phyloP scores from a whole-genome alignment of 2,329 filamentous ascomycete species.

The Neofusicoccum cordaticola region DNA sequence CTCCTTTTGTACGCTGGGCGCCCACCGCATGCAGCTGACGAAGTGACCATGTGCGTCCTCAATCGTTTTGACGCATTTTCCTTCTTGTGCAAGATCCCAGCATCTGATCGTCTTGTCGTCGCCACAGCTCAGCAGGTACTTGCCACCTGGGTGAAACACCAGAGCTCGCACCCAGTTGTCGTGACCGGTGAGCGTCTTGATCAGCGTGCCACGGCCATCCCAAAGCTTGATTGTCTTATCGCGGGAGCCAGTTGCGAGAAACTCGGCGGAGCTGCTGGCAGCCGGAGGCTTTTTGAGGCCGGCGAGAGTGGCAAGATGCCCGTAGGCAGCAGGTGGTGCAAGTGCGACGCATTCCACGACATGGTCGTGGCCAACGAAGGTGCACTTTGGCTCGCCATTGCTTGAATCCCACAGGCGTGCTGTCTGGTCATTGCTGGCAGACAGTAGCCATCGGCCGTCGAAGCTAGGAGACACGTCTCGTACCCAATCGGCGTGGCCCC shows the following conservation, averaged over 20 bases:
- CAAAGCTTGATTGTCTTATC: conserved; percentile 91
- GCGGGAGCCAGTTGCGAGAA: conserved; percentile 81
- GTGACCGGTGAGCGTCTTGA: conserved; percentile 82
- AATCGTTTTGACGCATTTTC: conserved; percentile 81
- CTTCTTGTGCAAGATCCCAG: conserved; percentile 90
- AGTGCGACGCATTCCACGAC: conserved; percentile 82
- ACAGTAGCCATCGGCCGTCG: conserved; percentile 80
- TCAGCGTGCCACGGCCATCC: conserved; percentile 78
- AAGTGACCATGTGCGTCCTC: conserved; percentile 79
- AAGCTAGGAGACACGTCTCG: conserved; percentile 78
- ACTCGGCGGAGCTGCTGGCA: conserved; percentile 73
- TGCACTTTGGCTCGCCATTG: conserved; percentile 70
- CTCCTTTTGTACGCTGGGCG: conserved; percentile 69
- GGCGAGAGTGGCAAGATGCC: conserved; percentile 72
- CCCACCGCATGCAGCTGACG: conserved; percentile 83
- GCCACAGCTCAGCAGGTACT: conserved; percentile 79
- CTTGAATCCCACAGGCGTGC: conserved; percentile 82
- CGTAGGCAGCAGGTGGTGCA: conserved; percentile 75
- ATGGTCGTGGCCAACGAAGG: conserved; percentile 83
- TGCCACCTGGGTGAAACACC: conserved; percentile 87
- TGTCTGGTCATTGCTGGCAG: conserved; percentile 78
- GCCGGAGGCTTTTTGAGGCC: conserved; percentile 80
- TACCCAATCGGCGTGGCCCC: conserved; percentile 87
- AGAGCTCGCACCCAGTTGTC: conserved; percentile 91
- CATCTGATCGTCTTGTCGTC: conserved; percentile 92